Evolutionary conservation across 441 rosid genomes (phyloP), one percentile per base, ranked within the genome.

Genomic region (Dalechampia spathulata): DNA sequence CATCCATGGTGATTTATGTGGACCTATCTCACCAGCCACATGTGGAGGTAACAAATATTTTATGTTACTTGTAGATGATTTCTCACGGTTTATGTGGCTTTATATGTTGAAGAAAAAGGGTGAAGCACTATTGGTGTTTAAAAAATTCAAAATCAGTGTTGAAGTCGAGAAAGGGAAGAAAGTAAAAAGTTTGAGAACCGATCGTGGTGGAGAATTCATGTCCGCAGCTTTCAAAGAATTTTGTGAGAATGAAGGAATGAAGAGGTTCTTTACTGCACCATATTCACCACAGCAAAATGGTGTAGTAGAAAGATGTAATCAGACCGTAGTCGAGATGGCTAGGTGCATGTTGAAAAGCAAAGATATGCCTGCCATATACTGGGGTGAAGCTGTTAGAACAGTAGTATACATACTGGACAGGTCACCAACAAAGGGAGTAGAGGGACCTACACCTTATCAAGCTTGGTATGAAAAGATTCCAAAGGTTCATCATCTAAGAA

Each of bases 11-110:
- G 19, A 40, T 14, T 7, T 40, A 5, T 40, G 44, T 40, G 44
- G 44, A 5, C 44, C 50, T 21, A 46, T 46, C 9, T 48, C 52
- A 7, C 52, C 52, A 48, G 5, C 17, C 8, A 48, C 52, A 10
- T 27, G 1, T 22, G 52, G 52, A 48, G 52, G 52, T 48, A 48
- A 25, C 28, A 48, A 23, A 27, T 48, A 12, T 48, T 48, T 48
- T 23, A 1, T 42, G 46, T 42, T 42, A 42, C 19, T 42, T 20
- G 46, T 42, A 22, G 46, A 42, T 42, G 46, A 42, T 6, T 42
- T 42, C 7, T 42, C 46, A 42, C 46, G 46, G 7, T 42, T 42
- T 16, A 42, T 42, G 46, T 42, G 46, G 46, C 10, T 42, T 1
- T 42, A 16, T 17, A 0, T 42, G 46, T 42, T 42, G 22, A 42